These are phyloP conservation scores for Suhomyces canberraensis DNA, from an alignment of 805 yeast genomes.

Conservation along the genomic window DNA sequence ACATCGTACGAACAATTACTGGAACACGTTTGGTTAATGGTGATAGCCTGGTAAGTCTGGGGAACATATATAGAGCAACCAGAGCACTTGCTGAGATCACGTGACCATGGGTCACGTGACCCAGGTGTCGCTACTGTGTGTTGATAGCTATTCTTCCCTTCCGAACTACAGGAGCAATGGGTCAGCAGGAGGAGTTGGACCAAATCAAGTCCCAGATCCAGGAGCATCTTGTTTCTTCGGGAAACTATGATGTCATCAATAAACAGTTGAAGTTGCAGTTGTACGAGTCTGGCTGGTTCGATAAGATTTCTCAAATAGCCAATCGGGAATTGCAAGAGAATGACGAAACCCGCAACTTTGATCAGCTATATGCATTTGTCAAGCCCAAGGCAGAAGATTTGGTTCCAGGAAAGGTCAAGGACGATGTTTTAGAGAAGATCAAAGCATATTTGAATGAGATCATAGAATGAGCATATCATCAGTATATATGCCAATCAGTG, in stretches of 20 bases:
- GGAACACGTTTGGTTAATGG: too few species aligned
- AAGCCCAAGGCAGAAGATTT: conserved; percentile 66
- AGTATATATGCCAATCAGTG: too few species aligned
- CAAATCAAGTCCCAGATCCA: conserved; percentile 61
- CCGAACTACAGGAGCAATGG: too few species aligned
- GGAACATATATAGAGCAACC: too few species aligned
- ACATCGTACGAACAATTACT: background rate
- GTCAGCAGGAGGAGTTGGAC: conserved; percentile 30
- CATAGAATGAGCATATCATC: conserved; percentile 24
- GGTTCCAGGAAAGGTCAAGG: conserved; percentile 66
- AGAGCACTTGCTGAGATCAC: too few species aligned
- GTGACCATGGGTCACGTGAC: too few species aligned
- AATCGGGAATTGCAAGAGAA: conserved; percentile 42
- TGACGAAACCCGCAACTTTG: conserved; percentile 45
- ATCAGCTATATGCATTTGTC: conserved; percentile 46
- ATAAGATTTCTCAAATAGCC: conserved; percentile 63
- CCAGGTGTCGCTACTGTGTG: too few species aligned
- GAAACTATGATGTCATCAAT: conserved; percentile 76
- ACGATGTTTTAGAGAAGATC: conserved; percentile 56
- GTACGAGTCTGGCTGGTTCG: conserved; percentile 83
- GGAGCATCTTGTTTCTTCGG: conserved; percentile 67
- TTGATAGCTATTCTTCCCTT: too few species aligned
- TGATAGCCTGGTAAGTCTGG: too few species aligned
- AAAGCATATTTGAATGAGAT: conserved; percentile 53
- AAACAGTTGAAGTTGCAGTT: conserved; percentile 60